phyloP scores from a whole-genome alignment of 371 early-diverging fungal genomes.

The Mucor piriformis region DNA sequence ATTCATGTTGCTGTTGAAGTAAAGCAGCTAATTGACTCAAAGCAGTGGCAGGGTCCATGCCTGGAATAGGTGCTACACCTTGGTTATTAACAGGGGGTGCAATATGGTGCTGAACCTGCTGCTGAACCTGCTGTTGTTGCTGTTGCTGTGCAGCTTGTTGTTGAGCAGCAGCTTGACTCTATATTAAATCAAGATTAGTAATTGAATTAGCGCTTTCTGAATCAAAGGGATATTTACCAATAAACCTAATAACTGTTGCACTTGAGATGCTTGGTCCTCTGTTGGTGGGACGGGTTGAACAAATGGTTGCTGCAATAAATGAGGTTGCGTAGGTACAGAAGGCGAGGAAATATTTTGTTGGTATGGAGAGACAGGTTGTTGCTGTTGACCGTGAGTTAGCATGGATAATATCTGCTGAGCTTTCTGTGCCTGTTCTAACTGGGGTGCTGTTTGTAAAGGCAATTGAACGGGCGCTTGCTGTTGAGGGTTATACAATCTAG shows the following conservation, averaged over 20 bases:
- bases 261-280: conserved; percentile 27
- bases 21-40: conserved; percentile 25
- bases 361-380: conserved; percentile 2
- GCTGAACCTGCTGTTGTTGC: conserved; percentile 10
- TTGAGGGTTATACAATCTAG: conserved; percentile 16
- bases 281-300: conserved; percentile 21
- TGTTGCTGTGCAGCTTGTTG: conserved; percentile 16
- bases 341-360: conserved; percentile 11
- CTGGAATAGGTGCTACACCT: conserved; percentile 27
- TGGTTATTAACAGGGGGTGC: not conserved
- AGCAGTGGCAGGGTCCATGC: conserved; percentile 36
- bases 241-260: conserved; percentile 30
- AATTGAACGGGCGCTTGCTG: not conserved
- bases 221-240: conserved; percentile 19
- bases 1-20: conserved; percentile 26
- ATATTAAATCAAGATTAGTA: not conserved
- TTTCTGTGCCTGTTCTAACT: conserved; percentile 36
- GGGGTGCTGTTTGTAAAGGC: conserved; percentile 1
- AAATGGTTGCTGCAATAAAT: conserved; percentile 2
- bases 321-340: conserved; percentile 13
- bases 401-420: conserved; percentile 32
- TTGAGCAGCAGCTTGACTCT: conserved; percentile 32
- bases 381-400: conserved; percentile 16
- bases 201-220: no score
- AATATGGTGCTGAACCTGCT: conserved; percentile 3